Base-by-base conservation (phyloP, 257 asterid species). In the Solanum acaule region DNA sequence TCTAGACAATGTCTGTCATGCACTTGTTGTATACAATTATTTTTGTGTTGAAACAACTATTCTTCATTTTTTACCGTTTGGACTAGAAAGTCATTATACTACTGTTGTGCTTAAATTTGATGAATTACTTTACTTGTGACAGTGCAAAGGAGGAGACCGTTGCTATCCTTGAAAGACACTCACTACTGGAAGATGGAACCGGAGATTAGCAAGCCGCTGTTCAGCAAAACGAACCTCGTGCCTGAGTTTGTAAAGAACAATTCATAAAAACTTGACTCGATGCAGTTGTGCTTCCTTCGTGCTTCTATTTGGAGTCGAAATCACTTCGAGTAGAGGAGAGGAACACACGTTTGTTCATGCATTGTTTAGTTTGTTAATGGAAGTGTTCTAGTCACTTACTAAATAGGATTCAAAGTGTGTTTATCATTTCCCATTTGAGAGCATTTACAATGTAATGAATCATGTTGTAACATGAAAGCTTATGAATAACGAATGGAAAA, bases 61-160 rank as follows among this genome's bases (percentile, higher is more conserved):
- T 84, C 75, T 4, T 84, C 49, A 40, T 35, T 1, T 34, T 63
- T 29, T 2, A 4, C 25, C 12, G 27, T 8, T 84, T 27, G 77
- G 59, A 59, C 49, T 35, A 59, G 49, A 61, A 84, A 84, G 35
- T 34, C 35, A 61, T 83, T 29, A 31, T 33, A 13, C 33, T 34
- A 10, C 8, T 70, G 15, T 20, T 29, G 65, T 67, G 81, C 81
- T 16, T 46, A 72, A n/a, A 38, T 3, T 27, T 86, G 84, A 72
- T 22, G 49, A n/a, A 12, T 22, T 73, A 29, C 37, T 72, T 1
- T 8, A 11, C 25, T 33, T 86, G 2, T 49, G 88, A 71, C 85
- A 96, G 99, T 91, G 98, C 98, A 16, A 61, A 92, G 92, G 94
- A 94, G 78, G 98, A 93, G 87, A 95, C 98, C 0, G 31, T 94